Percentiles rank a stretch among this genome's conserved stretches.
phyloP scores from a whole-genome alignment of 352 stramenopile genomes.

The Phytopythium kandeliae region DNA sequence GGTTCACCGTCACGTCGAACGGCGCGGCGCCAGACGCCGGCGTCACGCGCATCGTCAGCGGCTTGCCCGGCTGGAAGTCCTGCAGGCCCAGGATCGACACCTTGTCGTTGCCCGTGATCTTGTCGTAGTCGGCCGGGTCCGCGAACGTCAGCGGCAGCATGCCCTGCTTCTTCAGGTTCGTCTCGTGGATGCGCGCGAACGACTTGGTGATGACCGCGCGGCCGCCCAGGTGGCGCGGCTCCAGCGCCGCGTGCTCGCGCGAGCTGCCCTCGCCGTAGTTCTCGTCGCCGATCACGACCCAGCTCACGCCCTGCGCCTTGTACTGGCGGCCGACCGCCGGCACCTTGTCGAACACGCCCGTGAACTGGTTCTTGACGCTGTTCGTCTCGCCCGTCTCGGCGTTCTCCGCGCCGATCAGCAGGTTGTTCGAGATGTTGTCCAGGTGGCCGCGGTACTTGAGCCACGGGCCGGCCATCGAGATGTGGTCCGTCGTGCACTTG shows the following conservation, averaged over 20 bases:
- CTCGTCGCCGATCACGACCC: slow-evolving; percentile 92
- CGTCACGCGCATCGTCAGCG: slow-evolving; percentile 77
- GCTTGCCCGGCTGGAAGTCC: slow-evolving; percentile 83
- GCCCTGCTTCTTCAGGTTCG: slow-evolving; percentile 95
- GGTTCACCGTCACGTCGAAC: slow-evolving; percentile 90
- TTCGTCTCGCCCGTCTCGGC: slow-evolving; percentile 91
- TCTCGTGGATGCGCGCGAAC: slow-evolving; percentile 94
- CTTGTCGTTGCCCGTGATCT: slow-evolving; percentile 90
- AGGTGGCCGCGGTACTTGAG: slow-evolving; percentile 93
- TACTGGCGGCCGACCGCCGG: slow-evolving; percentile 87
- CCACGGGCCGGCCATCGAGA: slow-evolving; percentile 92
- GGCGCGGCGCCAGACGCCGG: slow-evolving; percentile 44
- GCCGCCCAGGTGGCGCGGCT: slow-evolving; percentile 89
- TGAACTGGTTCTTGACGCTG: slow-evolving; percentile 89
- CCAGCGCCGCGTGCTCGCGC: slow-evolving; percentile 89
- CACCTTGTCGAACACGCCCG: slow-evolving; percentile 85
- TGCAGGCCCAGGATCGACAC: slow-evolving; percentile 86
- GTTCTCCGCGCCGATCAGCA: slow-evolving; percentile 92
- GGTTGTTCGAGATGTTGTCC: slow-evolving; percentile 95
- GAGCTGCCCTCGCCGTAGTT: slow-evolving; percentile 94
- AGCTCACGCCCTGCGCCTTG: slow-evolving; percentile 86
- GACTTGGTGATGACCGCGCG: slow-evolving; percentile 91
- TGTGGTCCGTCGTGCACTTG: slow-evolving; percentile 95
- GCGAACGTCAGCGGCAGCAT: slow-evolving; percentile 92
- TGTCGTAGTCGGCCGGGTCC: slow-evolving; percentile 90